These are phyloP conservation scores for Exobasidium cylindrosporum DNA, from an alignment of 1,284 basidiomycete genomes.

Conservation along the genomic window DNA sequence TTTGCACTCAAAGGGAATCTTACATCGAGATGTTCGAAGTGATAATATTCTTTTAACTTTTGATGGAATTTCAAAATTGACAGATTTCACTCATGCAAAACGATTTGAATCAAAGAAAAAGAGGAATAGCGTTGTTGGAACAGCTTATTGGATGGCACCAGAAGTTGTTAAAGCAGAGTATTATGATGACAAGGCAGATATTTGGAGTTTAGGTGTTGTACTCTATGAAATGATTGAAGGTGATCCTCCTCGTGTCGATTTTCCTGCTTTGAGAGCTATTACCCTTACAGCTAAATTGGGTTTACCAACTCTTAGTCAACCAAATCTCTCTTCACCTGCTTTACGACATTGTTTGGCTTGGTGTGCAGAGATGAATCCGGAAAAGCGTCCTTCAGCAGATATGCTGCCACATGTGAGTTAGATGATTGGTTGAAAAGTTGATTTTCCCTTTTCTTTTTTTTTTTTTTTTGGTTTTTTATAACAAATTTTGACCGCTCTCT, in stretches of 20 bases:
- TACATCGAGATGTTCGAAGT: slow-evolving; percentile 41
- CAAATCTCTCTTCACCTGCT: slow-evolving; percentile 25
- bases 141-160: slow-evolving; percentile 51
- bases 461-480: neutral
- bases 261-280: slow-evolving; percentile 40
- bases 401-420: slow-evolving; percentile 29
- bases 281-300: slow-evolving; percentile 41
- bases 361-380: slow-evolving; percentile 39
- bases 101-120: slow-evolving; percentile 21
- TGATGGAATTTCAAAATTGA: slow-evolving; percentile 36
- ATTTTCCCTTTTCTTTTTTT: neutral
- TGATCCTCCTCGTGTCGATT: slow-evolving; percentile 43
- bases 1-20: slow-evolving; percentile 27
- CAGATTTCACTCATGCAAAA: slow-evolving; percentile 42
- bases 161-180: slow-evolving; percentile 40
- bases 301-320: slow-evolving; percentile 28
- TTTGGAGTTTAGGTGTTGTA: slow-evolving; percentile 43
- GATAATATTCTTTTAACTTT: slow-evolving; percentile 42
- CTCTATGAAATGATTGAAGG: slow-evolving; percentile 48
- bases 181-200: slow-evolving; percentile 37
- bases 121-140: slow-evolving; percentile 33
- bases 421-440: neutral
- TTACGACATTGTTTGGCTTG: slow-evolving; percentile 42
- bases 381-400: slow-evolving; percentile 37
- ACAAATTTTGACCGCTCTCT: neutral